Percentiles rank a stretch among this genome's conserved stretches.
These are phyloP conservation scores for Wickerhamiella lipophila DNA, from an alignment of 805 yeast species.

Conservation along the genomic window DNA sequence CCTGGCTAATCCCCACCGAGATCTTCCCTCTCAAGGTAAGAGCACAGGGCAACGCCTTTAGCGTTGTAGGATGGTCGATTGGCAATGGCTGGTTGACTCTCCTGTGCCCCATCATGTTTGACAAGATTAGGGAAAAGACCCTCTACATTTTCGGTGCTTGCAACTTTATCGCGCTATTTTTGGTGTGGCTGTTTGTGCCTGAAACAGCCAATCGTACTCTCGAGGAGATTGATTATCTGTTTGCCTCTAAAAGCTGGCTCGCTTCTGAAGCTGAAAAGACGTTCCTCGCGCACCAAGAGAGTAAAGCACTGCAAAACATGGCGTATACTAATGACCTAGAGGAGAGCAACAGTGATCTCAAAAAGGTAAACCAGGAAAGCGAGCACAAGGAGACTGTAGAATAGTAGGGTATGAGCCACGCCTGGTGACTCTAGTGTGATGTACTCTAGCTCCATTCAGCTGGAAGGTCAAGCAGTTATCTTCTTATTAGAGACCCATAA, in stretches of 20 bases:
- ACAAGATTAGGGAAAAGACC: slow-evolving; percentile 39
- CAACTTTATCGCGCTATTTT: slow-evolving; percentile 34
- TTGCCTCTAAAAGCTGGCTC: slow-evolving; percentile 18
- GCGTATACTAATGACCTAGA: slow-evolving; percentile 50
- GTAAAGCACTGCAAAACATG: background rate
- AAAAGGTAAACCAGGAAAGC: slow-evolving; percentile 29
- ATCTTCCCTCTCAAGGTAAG: slow-evolving; percentile 25
- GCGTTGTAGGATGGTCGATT: slow-evolving; percentile 8
- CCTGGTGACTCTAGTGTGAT: no score
- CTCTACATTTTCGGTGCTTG: slow-evolving; percentile 44
- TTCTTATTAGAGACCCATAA: no score
- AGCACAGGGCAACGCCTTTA: slow-evolving; percentile 15
- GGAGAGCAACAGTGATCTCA: slow-evolving; percentile 39
- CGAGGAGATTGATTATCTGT: slow-evolving; percentile 47
- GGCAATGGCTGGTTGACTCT: slow-evolving; percentile 42
- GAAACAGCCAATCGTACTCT: slow-evolving; percentile 46
- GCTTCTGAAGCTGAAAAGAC: slow-evolving; percentile 5
- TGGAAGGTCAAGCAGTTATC: no score
- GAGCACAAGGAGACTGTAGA: slow-evolving; percentile 24
- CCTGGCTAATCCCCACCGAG: slow-evolving; percentile 26
- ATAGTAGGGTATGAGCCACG: background rate
- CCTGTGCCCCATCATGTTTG: slow-evolving; percentile 38
- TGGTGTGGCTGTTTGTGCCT: slow-evolving; percentile 44
- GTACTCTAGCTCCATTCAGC: no score
- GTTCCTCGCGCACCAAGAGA: slow-evolving; percentile 1